A percentile compares a stretch with the other conserved stretches of the same genome.
phyloP scores from a whole-genome alignment of 805 yeast species.

The Barnettozyma salicaria region DNA sequence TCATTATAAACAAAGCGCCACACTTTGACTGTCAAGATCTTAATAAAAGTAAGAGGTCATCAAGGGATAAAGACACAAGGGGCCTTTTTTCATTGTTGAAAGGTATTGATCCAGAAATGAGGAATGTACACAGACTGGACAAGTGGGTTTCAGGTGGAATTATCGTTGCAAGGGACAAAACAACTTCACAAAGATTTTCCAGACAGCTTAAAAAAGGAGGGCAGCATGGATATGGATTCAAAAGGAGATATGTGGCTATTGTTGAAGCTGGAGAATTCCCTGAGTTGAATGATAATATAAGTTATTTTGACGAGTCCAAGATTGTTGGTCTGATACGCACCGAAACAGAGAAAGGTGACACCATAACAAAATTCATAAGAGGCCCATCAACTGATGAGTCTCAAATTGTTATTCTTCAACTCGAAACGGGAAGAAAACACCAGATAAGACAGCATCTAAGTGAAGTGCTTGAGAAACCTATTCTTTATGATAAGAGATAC shows the following conservation, averaged over 20 bases:
- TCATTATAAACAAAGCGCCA: conserved; percentile 32
- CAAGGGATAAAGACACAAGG: conserved; percentile 4
- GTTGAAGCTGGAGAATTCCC: conserved; percentile 5
- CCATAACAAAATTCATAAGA: conserved; percentile 16
- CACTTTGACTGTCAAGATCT: conserved; percentile 22
- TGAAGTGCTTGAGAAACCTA: conserved; percentile 21
- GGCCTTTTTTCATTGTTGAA: conserved; percentile 14
- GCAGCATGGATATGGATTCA: conserved; percentile 29
- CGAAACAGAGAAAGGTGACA: conserved; percentile 1
- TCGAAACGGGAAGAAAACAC: conserved; percentile 36
- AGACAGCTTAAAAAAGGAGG: conserved; percentile 32
- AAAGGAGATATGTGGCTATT: conserved; percentile 33
- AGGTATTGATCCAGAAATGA: conserved; percentile 14
- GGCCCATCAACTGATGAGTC: conserved; percentile 14
- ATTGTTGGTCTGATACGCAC: conserved; percentile 8
- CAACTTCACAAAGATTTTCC: conserved; percentile 29
- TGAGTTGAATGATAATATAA: neutral
- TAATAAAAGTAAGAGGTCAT: conserved; percentile 1
- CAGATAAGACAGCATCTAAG: conserved; percentile 34
- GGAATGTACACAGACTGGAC: conserved; percentile 36
- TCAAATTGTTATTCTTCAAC: conserved; percentile 26
- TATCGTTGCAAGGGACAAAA: conserved; percentile 30
- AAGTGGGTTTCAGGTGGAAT: conserved; percentile 37
- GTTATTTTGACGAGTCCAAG: neutral
- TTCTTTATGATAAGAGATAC: conserved; percentile 28